Evolutionary conservation across 192 early-diverging fungal genomes (phyloP).

Genomic region (Jimgerdemannia flammicorona): DNA sequence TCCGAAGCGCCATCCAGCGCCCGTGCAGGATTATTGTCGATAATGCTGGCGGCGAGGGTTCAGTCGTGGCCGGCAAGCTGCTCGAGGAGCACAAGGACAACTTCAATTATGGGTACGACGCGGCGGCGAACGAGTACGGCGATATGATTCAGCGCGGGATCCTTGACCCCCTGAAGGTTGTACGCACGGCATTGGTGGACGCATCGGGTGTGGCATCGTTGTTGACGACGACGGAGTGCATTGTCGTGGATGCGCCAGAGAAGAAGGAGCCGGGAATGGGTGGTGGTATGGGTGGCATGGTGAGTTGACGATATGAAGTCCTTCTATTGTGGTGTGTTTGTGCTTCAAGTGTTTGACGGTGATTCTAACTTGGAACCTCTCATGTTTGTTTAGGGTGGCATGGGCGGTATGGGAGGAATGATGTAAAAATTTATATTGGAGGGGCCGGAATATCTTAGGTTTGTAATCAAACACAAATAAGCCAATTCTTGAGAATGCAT

Average conservation of each 20-base stretch:
- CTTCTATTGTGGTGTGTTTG: neutral
- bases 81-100: conserved; percentile 71
- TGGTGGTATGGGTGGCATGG: conserved; percentile 59
- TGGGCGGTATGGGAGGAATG: conserved; percentile 4
- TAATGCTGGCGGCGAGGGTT: conserved; percentile 97
- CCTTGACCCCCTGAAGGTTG: conserved; percentile 99
- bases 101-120: conserved; percentile 96
- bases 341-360: neutral
- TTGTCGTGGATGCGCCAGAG: conserved; percentile 95
- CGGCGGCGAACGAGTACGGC: conserved; percentile 85
- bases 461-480: neutral
- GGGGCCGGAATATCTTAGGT: conserved; percentile 30
- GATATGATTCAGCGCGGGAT: conserved; percentile 98
- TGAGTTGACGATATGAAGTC: conserved; percentile 1
- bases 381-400: neutral
- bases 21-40: conserved; percentile 94
- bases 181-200: conserved; percentile 96
- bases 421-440: conserved; percentile 4
- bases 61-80: conserved; percentile 95
- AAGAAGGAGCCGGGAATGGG: conserved; percentile 55
- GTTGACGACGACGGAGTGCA: conserved; percentile 96
- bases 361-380: neutral
- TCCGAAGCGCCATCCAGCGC: conserved; percentile 89
- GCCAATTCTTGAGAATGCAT: no score
- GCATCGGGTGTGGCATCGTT: conserved; percentile 96